phyloP scores from a whole-genome alignment of 2,329 filamentous ascomycete species.

The Paecilomyces formosus region DNA sequence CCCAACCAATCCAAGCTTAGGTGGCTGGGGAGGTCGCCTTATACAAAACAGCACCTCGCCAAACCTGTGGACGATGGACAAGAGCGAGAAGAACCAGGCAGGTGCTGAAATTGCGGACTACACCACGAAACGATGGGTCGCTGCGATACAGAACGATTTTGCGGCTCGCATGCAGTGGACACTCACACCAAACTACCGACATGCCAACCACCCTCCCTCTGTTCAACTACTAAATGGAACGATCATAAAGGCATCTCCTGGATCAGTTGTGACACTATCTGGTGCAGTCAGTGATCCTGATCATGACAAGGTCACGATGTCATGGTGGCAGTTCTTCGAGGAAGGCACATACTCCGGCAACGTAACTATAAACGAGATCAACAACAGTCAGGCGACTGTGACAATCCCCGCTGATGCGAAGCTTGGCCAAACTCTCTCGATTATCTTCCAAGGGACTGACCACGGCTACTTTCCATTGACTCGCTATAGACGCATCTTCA shows the following conservation, averaged over 20 bases:
- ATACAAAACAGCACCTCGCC: not conserved
- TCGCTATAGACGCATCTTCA: not conserved
- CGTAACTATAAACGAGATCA: not conserved
- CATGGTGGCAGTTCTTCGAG: not conserved
- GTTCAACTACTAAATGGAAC: not conserved
- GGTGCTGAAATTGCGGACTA: not conserved
- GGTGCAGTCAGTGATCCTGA: not conserved
- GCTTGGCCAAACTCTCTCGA: not conserved
- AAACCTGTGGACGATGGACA: not conserved
- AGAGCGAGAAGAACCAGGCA: not conserved
- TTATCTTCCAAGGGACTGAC: not conserved
- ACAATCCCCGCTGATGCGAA: not conserved
- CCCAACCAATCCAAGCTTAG: not conserved
- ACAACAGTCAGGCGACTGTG: not conserved
- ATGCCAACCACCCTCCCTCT: slow-evolving; percentile 7
- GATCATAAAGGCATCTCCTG: not conserved
- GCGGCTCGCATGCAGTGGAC: slow-evolving; percentile 12
- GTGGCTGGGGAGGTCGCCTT: not conserved
- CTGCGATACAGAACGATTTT: slow-evolving; percentile 10
- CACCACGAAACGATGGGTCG: slow-evolving; percentile 6
- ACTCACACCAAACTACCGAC: slow-evolving; percentile 5
- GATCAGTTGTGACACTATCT: not conserved
- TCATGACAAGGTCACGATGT: not conserved
- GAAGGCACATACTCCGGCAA: not conserved
- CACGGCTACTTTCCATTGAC: not conserved